phyloP scores from a whole-genome alignment of 2,329 filamentous ascomycete genomes.

The Scytalidium sp. region DNA sequence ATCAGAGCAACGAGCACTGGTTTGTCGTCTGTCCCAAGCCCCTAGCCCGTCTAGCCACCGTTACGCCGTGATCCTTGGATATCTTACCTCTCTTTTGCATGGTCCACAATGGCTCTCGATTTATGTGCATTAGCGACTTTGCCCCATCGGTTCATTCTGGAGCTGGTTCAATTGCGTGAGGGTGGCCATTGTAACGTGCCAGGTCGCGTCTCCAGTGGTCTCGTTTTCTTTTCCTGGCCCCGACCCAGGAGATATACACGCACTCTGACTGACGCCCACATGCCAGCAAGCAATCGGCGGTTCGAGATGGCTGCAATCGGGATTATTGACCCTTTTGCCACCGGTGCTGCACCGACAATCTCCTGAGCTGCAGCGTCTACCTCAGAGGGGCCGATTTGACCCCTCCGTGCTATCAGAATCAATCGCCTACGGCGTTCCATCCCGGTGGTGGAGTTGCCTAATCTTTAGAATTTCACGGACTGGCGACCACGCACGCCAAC shows the following conservation, averaged over 20 bases:
- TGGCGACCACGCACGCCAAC: constrained; percentile 82
- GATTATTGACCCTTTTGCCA: constrained; percentile 27
- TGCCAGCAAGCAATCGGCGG: too few relatives aligned
- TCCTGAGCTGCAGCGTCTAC: constrained; percentile 26
- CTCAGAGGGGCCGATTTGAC: constrained; percentile 26
- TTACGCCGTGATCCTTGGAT: background rate
- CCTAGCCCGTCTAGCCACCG: background rate
- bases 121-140: constrained; percentile 26
- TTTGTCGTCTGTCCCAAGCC: too few relatives aligned
- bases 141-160: background rate
- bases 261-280: too few relatives aligned
- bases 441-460: constrained; percentile 60
- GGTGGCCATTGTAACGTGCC: background rate
- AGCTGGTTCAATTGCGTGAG: background rate
- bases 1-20: background rate
- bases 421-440: constrained; percentile 33
- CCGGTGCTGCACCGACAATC: constrained; percentile 27
- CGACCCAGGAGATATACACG: background rate
- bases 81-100: background rate
- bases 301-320: background rate
- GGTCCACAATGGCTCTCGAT: constrained; percentile 13
- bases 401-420: constrained; percentile 27
- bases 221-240: background rate
- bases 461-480: constrained; percentile 66
- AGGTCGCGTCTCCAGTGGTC: background rate